Evolutionary conservation across 768 basidiomycete species (phyloP).

Genomic region (Paxillus ammoniavirescens): DNA sequence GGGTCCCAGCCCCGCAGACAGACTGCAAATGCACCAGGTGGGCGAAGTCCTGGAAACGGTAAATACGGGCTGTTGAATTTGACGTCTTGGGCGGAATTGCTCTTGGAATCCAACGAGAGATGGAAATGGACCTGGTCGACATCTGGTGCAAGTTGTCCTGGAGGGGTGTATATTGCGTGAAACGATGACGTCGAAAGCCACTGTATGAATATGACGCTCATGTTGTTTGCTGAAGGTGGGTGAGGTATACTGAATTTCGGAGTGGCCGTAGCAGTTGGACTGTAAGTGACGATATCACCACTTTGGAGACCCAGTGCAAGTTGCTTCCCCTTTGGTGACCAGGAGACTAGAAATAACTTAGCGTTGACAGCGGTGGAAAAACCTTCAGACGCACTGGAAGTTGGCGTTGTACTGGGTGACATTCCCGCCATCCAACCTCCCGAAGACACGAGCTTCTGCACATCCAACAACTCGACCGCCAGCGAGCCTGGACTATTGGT

Average conservation of each 20-base stretch:
- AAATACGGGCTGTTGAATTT: conserved; percentile 39
- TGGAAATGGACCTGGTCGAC: conserved; percentile 42
- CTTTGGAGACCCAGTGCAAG: conserved; percentile 70
- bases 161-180: conserved; percentile 59
- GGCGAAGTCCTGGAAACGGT: conserved; percentile 45
- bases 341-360: conserved; percentile 53
- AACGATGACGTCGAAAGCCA: conserved; percentile 76
- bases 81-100: conserved; percentile 35
- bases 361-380: background rate
- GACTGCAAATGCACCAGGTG: conserved; percentile 42
- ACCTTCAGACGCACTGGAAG: conserved; percentile 49
- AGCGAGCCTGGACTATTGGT: conserved; percentile 33
- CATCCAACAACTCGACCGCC: conserved; percentile 60
- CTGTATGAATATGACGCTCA: conserved; percentile 49
- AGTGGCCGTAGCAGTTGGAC: conserved; percentile 50
- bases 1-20: conserved; percentile 45
- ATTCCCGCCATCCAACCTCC: conserved; percentile 56
- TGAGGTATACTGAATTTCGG: conserved; percentile 55
- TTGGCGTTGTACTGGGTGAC: conserved; percentile 50
- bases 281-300: conserved; percentile 71
- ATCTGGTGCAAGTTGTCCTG: conserved; percentile 35
- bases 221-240: conserved; percentile 50
- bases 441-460: conserved; percentile 43
- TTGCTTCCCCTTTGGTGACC: conserved; percentile 88
- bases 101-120: conserved; percentile 42